phyloP scores from a whole-genome alignment of 2,329 filamentous ascomycete genomes.

The Cryphonectria carpinicola region DNA sequence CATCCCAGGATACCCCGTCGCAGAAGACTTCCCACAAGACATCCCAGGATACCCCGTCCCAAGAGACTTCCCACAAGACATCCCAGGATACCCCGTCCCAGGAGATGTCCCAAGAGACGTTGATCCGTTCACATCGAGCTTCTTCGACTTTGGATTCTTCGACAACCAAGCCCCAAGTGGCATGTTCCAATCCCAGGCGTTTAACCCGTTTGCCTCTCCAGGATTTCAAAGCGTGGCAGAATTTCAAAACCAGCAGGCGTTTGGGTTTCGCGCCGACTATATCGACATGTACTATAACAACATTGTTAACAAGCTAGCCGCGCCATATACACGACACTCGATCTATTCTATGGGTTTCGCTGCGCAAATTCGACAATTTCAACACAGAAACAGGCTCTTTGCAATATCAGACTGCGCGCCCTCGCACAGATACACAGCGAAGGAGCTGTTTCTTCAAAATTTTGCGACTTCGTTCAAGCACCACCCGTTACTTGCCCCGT shows the following conservation, averaged over 20 bases:
- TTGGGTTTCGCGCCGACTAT: not conserved
- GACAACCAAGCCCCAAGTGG: not conserved
- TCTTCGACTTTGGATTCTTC: not conserved
- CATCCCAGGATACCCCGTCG: too few relatives aligned
- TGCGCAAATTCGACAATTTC: slow-evolving; percentile 11
- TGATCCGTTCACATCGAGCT: too few relatives aligned
- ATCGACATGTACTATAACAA: not conserved
- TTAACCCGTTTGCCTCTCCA: not conserved
- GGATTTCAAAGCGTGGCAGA: not conserved
- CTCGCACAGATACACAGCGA: not conserved
- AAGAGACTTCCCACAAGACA: too few relatives aligned
- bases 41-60: too few relatives aligned
- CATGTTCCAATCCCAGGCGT: not conserved
- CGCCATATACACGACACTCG: not conserved
- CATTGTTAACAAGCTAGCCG: not conserved
- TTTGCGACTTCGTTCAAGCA: slow-evolving; percentile 15
- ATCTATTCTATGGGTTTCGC: not conserved
- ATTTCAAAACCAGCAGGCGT: not conserved
- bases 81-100: too few relatives aligned
- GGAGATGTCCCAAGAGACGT: too few relatives aligned
- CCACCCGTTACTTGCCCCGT: slow-evolving; percentile 6
- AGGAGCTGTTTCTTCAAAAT: slow-evolving; percentile 16
- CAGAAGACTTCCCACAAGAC: too few relatives aligned
- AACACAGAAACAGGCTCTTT: slow-evolving; percentile 18
- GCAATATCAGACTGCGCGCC: slow-evolving; percentile 16